Evolutionary conservation across 805 yeast genomes (phyloP), one percentile per base, ranked within the genome.

Genomic region (Spathaspora passalidarum): DNA sequence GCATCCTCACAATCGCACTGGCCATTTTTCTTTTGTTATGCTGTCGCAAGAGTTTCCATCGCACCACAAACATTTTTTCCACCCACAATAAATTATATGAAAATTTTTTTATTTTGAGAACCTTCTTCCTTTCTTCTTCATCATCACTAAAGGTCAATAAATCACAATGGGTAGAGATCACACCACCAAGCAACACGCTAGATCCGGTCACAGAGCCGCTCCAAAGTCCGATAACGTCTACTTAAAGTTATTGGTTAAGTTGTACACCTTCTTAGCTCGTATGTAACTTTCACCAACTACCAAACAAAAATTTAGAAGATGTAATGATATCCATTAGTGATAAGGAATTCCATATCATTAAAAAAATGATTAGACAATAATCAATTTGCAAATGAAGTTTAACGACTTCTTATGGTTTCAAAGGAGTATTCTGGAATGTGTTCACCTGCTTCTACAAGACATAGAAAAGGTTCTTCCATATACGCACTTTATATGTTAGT

Each of bases 151-250:
- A 39, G 22, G 20, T 25, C 34, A 36, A 36, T n/a, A 10, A 35
- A 13, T n/a, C 42, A 39, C 16, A 39, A 91, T 91, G 98, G 98
- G 97, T 85, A 88, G 85, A 80, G 98, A 94, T 82, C 96, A 88
- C 82, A 81, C 86, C 78, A 74, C 83, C 75, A 94, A 92, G 79
- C 97, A 89, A 80, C 99, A 94, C 86, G 82, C 81, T 72, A 88
- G 90, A 80, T 79, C 85, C 63, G 85, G 96, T 78, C 96, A 89
- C 89, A 90, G 99, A 81, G 79, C 86, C 73, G 97, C 97, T 78
- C 99, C 99, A 81, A 89, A 89, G 84, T 92, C 98, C 62, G 96
- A 94, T 81, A 94, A 94, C 75, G 97, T 91, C 80, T 94, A 94
- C 97, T 82, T 94, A 80, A 87, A 86, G 79, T 79, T 94, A 73